Evolutionary conservation across 2,329 filamentous ascomycete genomes (phyloP).

Genomic region (Calonectria naviculata): DNA sequence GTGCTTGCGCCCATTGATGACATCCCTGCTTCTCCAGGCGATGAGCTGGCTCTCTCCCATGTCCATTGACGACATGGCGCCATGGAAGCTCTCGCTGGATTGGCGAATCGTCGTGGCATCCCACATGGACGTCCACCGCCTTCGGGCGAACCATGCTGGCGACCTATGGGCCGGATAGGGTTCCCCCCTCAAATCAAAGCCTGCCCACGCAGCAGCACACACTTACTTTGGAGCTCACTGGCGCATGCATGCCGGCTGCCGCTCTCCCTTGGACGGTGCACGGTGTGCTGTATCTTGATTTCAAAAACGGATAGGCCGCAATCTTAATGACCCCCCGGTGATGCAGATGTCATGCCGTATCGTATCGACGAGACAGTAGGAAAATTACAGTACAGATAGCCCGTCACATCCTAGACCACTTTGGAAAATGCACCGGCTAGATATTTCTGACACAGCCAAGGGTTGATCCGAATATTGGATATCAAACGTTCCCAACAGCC

Average conservation of each 20-base stretch:
- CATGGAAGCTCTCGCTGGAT: slow-evolving; percentile 24
- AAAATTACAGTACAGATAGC: slow-evolving; percentile 16
- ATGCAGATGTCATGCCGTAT: slow-evolving; percentile 37
- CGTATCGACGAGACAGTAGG: slow-evolving; percentile 23
- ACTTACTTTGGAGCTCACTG: slow-evolving; percentile 28
- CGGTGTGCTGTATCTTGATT: slow-evolving; percentile 34
- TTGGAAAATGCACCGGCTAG: slow-evolving; percentile 17
- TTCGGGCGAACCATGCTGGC: slow-evolving; percentile 30
- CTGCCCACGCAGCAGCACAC: slow-evolving; percentile 17
- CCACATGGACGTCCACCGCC: slow-evolving; percentile 28
- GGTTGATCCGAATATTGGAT: slow-evolving; percentile 25
- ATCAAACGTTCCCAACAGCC: slow-evolving; percentile 16
- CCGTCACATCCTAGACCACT: slow-evolving; percentile 15
- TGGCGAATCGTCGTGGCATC: slow-evolving; percentile 21
- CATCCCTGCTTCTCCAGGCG: slow-evolving; percentile 30
- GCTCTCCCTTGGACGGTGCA: slow-evolving; percentile 17
- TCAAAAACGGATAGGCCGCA: slow-evolving; percentile 28
- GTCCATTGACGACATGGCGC: slow-evolving; percentile 37
- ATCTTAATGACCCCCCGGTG: slow-evolving; percentile 31
- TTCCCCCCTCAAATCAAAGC: slow-evolving; percentile 13
- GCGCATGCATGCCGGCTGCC: slow-evolving; percentile 30
- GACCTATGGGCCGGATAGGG: slow-evolving; percentile 21
- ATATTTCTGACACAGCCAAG: slow-evolving; percentile 17
- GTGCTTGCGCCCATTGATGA: slow-evolving; percentile 20
- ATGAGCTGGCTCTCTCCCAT: slow-evolving; percentile 33